Percentiles rank a stretch among this genome's conserved stretches.
Evolutionary conservation across 192 early-diverging fungal species (phyloP).

Genomic region (Pilaira anomala): DNA sequence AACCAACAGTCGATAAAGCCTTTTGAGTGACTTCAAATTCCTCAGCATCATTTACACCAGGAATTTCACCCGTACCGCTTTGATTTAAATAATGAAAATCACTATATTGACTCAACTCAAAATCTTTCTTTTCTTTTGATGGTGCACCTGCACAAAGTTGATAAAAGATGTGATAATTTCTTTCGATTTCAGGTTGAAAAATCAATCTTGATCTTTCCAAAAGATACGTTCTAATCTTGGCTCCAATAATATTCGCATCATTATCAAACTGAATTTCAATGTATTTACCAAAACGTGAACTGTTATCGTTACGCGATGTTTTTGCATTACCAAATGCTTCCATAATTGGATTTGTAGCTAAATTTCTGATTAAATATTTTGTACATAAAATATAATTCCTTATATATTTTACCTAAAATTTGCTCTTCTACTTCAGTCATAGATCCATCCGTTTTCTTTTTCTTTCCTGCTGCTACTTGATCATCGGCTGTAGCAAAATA

Average conservation of each 20-base stretch:
- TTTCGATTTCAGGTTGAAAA: constrained; percentile 88
- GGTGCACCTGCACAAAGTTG: constrained; percentile 92
- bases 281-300: constrained; percentile 98
- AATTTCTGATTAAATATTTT: background rate
- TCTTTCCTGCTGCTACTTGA: constrained; percentile 44
- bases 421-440: constrained; percentile 77
- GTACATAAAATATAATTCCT: background rate
- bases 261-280: constrained; percentile 94
- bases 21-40: constrained; percentile 89
- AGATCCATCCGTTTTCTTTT: constrained; percentile 46
- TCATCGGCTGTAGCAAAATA: constrained; percentile 89
- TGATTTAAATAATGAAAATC: constrained; percentile 87
- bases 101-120: constrained; percentile 69
- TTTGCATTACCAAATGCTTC: constrained; percentile 99
- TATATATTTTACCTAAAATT: constrained; percentile 53
- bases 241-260: constrained; percentile 82
- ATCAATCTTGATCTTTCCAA: constrained; percentile 94
- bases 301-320: constrained; percentile 98
- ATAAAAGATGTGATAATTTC: constrained; percentile 99
- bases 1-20: constrained; percentile 83
- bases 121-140: constrained; percentile 72
- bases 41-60: constrained; percentile 86
- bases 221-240: constrained; percentile 93
- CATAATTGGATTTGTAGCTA: constrained; percentile 97
- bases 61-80: constrained; percentile 74